Base-by-base conservation (phyloP, 768 basidiomycete genomes). In the Pulveroboletus sp. region DNA sequence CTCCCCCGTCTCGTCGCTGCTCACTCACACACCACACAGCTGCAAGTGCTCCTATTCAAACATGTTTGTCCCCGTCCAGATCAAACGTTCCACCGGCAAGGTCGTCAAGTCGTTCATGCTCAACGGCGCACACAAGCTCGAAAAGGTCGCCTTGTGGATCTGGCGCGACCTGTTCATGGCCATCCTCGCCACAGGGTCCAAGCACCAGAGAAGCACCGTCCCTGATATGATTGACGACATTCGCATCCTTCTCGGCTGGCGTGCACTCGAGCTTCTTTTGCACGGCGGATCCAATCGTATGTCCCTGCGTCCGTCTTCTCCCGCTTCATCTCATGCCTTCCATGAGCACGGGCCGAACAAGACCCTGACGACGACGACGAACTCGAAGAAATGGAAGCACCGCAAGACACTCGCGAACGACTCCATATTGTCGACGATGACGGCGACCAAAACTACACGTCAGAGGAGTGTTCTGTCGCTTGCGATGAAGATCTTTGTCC, bases 141-240 rank as follows among this genome's bases (percentile, higher is more conserved):
- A 75, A 23, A 67, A 64, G 13, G 69, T 76, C 34, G 50, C 79
- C 6, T 63, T 84, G 16, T 86, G 82, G 81, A 77, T 86, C 44
- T 86, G 84, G 84, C 74, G 84, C 6, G 85, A 87, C 51, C 70
- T 86, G 17, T 79, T 86, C 51, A 60, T 87, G 9, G 76, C 75
- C 21, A 66, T 86, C 62, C 72, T 80, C 8, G 73, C 75, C 0
- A 65, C 57, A 50, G 62, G 72, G 54, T 45, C 64, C 34, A 45
- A 58, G 56, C 50, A 61, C 38, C 55, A 65, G 31, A 55, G 53
- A 44, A 58, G 66, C 35, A 51, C 55, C 41, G 67, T 84, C 13
- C 72, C 75, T 0, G 70, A 75, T 7, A 83, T 85, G 75, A 63
- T 86, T 19, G 67, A 72, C n/a, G 83, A 85, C 48, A 78, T 86